Evolutionary conservation across 2,329 filamentous ascomycete genomes (phyloP), one percentile per base, ranked within the genome.

Genomic region (Orbilia blumenaviensis): DNA sequence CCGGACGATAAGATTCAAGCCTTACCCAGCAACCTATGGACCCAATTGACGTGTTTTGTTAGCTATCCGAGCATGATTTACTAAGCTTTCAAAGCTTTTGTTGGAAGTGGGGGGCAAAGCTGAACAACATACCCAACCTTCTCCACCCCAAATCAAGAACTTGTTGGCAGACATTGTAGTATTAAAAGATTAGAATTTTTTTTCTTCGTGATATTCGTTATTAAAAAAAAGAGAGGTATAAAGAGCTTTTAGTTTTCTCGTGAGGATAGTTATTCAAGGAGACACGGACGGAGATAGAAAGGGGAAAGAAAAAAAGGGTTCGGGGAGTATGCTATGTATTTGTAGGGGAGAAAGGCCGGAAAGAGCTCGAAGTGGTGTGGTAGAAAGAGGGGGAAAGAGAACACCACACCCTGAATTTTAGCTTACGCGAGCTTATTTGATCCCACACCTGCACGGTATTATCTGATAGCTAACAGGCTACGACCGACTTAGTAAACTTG

Each of bases 121-220:
- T n/a, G n/a, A n/a, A n/a, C n/a, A n/a, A 68, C 72, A 16, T 71
- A 77, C 73, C 73, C 73, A 77, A 46, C 89, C 88, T 78, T 86
- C 84, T 78, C 85, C 87, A 67, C 89, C 89, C 88, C 88, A 90
- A 80, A 90, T 88, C 78, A 91, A 85, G 82, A 87, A 90, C 79
- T 85, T 84, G 79, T 83, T 82, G 48, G 29, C 61, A 41, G 78
- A 66, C 46, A 78, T 77, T 61, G 58, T 66, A 23, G 29, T 34
- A 54, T 60, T 60, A 60, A 48, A 48, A 21, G n/a, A 44, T 44
- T 48, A 48, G 48, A 56, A 38, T n/a, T 38, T 36, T 38, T 58
- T n/a, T n/a, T n/a, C n/a, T n/a, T 46, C 46, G 34, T 56, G 34
- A 72, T 38, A 46, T 38, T 63, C 44, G 41, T 69, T n/a, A n/a